A percentile compares a stretch with the other conserved stretches of the same genome.
phyloP scores from a whole-genome alignment of 179 eudicot species.

The Camellia oleifera region DNA sequence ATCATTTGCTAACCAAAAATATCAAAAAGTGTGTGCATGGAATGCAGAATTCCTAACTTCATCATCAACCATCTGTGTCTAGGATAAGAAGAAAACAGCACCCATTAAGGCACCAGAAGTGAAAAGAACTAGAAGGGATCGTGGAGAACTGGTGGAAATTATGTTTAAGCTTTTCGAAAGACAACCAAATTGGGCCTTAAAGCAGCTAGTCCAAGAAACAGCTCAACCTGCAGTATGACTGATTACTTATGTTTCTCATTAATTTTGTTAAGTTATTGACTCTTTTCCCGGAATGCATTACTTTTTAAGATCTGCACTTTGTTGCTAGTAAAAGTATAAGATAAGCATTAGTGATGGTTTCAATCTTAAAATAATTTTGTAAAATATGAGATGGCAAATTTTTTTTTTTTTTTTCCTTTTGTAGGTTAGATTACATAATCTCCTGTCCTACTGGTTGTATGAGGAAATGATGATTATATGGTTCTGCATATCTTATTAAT shows the following conservation, averaged over 20 bases:
- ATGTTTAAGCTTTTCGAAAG: constrained; percentile 92
- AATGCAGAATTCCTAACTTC: constrained; percentile 4
- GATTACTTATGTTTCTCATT: neutral
- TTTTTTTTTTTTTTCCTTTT: neutral
- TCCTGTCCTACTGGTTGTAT: neutral
- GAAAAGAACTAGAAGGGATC: constrained; percentile 93
- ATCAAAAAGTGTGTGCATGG: neutral
- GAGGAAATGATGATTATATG: neutral
- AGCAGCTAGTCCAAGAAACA: constrained; percentile 89
- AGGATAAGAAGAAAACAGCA: constrained; percentile 79
- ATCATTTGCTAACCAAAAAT: neutral
- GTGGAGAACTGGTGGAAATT: constrained; percentile 86
- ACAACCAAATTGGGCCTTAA: constrained; percentile 89
- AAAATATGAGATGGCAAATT: neutral
- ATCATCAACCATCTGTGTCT: neutral
- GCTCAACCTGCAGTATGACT: constrained; percentile 90
- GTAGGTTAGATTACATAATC: neutral
- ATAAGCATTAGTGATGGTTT: neutral
- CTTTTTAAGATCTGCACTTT: neutral
- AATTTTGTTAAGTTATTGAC: neutral
- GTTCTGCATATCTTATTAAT: neutral
- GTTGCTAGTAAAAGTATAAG: constrained; percentile 1
- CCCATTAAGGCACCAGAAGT: constrained; percentile 81
- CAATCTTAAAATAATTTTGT: neutral
- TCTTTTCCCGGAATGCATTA: neutral